Evolutionary conservation across 225 moss, liverwort and hornwort species (phyloP).

Genomic region (Sphagnum contortum): DNA sequence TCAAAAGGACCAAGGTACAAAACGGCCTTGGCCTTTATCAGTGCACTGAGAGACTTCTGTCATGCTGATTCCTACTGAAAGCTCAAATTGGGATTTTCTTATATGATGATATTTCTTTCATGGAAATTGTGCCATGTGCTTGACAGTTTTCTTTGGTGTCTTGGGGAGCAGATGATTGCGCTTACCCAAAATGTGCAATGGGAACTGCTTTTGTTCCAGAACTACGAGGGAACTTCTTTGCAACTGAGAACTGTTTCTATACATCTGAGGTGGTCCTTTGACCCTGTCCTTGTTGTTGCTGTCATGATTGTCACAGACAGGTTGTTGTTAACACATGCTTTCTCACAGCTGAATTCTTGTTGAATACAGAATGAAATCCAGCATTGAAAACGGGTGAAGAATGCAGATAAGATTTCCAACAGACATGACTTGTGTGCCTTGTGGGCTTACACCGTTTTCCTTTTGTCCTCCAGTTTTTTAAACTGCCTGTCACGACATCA

Average conservation of each 20-base stretch:
- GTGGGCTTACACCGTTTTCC: background rate
- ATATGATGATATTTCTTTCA: no score
- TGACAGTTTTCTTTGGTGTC: background rate
- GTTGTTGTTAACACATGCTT: no score
- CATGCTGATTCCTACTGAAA: no score
- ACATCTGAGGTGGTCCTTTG: conserved; percentile 41
- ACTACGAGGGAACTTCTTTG: conserved; percentile 53
- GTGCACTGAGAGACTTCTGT: no score
- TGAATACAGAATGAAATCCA: background rate
- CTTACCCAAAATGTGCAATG: conserved; percentile 49
- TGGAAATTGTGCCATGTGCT: no score
- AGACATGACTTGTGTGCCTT: background rate
- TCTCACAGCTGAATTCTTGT: background rate
- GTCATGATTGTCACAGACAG: background rate
- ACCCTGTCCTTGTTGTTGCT: background rate
- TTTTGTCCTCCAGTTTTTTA: conserved; percentile 42
- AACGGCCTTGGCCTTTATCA: background rate
- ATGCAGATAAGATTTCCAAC: background rate
- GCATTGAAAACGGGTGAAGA: background rate
- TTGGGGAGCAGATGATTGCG: conserved; percentile 36
- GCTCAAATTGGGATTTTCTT: no score
- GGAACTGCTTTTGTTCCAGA: conserved; percentile 48
- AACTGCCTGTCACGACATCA: conserved; percentile 48
- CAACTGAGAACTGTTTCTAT: conserved; percentile 60
- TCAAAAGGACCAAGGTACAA: conserved; percentile 44